Evolutionary conservation across 352 stramenopile species (phyloP).

Genomic region (Globisporangium perplexum): DNA sequence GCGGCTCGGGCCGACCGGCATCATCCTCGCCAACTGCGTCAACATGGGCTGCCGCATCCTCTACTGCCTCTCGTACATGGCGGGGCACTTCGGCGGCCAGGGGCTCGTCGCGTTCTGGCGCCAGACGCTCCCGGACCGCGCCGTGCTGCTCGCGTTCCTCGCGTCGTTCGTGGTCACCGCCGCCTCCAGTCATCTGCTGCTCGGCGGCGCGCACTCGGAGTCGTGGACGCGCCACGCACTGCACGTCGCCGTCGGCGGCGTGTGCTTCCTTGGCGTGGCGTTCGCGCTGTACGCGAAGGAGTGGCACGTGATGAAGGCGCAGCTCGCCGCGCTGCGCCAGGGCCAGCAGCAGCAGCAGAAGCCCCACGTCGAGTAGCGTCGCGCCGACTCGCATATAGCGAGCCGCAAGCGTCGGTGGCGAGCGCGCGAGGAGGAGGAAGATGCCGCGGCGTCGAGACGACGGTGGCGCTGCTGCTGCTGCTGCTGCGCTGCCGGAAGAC

Average conservation of each 20-base stretch:
- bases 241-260: slow-evolving; percentile 38
- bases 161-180: slow-evolving; percentile 31
- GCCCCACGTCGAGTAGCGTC: slow-evolving; percentile 15
- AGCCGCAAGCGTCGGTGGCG: too few species aligned
- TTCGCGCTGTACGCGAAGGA: slow-evolving; percentile 45
- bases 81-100: slow-evolving; percentile 36
- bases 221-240: slow-evolving; percentile 27
- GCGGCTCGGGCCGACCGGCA: slow-evolving; percentile 50
- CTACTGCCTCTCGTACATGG: slow-evolving; percentile 75
- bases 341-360: slow-evolving; percentile 7
- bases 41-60: slow-evolving; percentile 84
- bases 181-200: slow-evolving; percentile 34
- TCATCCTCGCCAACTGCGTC: slow-evolving; percentile 85
- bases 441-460: too few species aligned
- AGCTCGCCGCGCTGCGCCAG: slow-evolving; percentile 24
- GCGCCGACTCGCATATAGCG: too few species aligned
- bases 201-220: slow-evolving; percentile 15
- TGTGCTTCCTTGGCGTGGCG: slow-evolving; percentile 38
- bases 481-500: neutral
- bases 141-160: slow-evolving; percentile 44
- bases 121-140: slow-evolving; percentile 36
- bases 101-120: slow-evolving; percentile 37
- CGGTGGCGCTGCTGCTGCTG: too few species aligned
- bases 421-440: too few species aligned
- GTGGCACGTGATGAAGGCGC: slow-evolving; percentile 26